Base-by-base conservation (phyloP, 164 flowering plant species). In the Sextonia rubra region DNA sequence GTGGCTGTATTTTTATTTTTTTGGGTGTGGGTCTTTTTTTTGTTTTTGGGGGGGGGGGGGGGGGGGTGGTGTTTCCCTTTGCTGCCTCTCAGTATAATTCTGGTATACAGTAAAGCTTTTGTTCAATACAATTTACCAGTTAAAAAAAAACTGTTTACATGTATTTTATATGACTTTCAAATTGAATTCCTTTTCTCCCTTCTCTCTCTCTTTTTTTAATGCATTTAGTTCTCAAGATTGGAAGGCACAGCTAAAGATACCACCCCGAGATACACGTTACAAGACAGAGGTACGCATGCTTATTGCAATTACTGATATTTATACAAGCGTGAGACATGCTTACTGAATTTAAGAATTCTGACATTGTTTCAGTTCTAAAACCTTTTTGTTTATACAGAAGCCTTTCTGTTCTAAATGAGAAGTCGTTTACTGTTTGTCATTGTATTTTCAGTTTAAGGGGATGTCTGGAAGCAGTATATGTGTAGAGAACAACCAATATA, bases 211-310 rank as follows among this genome's bases (percentile, higher is more conserved):
- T 64, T 61, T 56, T 44, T 12, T 2, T 3, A 11, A 3, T 52
- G 6, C 58, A 17, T 52, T 58, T 70, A 94, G 98, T 78, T 88
- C 97, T 49, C 91, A 90, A 80, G 97, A 91, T 82, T 94, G 98
- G 98, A 94, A 94, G 82, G 91, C 89, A 47, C 86, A 77, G 70
- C 75, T 91, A 69, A 94, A 88, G 72, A 73, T 90, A 55, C 98
- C 98, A 49, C 86, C 98, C 70, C 69, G 85, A 25, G 98, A 94
- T 79, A 88, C 93, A 27, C 97, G 98, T 60, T 94, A 82, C 74
- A 87, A 64, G 83, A 94, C 98, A 69, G 98, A 94, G 96, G 98
- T 94, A 87, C 68, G 73, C 5, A 23, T 25, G 47, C 4, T 25
- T 12, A 27, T 9, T 29, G 20, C 47, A 15, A 22, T 24, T 14